Conservation (phyloP, 2,329 filamentous ascomycete species). For the Diaporthe sp. region DNA sequence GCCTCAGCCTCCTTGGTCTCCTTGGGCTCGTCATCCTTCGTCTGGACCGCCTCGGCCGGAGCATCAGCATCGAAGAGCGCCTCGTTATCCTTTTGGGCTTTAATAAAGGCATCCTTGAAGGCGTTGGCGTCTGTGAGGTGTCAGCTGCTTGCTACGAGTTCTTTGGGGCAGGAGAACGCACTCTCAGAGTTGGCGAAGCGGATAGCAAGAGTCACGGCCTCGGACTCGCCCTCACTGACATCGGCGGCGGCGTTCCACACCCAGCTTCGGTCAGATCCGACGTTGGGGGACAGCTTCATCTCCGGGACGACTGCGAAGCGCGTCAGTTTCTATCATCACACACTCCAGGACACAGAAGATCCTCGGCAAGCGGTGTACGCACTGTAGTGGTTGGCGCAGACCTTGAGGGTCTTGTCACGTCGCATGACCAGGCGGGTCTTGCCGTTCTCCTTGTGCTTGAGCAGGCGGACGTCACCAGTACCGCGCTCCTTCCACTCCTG, state of each 20-base stretch:
- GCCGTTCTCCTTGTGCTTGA: conserved; percentile 99
- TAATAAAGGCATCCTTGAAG: conserved; percentile 98
- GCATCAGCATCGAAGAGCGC: conserved; percentile 75
- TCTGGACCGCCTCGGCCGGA: conserved; percentile 49
- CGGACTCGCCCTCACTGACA: conserved; percentile 97
- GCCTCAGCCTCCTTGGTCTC: conserved; percentile 46
- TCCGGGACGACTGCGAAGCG: conserved; percentile 83
- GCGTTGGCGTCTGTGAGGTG: conserved; percentile 84
- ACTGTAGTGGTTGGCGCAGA: conserved; percentile 99
- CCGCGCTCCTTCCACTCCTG: conserved; percentile 99
- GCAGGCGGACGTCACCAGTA: conserved; percentile 93
- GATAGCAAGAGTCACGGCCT: conserved; percentile 95
- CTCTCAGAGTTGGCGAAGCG: conserved; percentile 98
- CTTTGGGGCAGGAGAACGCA: conserved; percentile 62
- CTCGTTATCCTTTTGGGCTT: conserved; percentile 97
- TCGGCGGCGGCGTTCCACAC: conserved; percentile 99
- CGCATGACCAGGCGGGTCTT: conserved; percentile 99
- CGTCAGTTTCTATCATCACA: conserved; percentile 15
- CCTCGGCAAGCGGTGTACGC: conserved; percentile 57
- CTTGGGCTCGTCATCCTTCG: conserved; percentile 48
- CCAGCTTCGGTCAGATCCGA: conserved; percentile 98
- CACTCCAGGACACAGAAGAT: no score
- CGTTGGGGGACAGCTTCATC: conserved; percentile 99
- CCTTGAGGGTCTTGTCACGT: conserved; percentile 99
- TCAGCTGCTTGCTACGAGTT: conserved; percentile 45